Evolutionary conservation across 192 early-diverging fungal genomes (phyloP).

Genomic region (Glomus cerebriforme): DNA sequence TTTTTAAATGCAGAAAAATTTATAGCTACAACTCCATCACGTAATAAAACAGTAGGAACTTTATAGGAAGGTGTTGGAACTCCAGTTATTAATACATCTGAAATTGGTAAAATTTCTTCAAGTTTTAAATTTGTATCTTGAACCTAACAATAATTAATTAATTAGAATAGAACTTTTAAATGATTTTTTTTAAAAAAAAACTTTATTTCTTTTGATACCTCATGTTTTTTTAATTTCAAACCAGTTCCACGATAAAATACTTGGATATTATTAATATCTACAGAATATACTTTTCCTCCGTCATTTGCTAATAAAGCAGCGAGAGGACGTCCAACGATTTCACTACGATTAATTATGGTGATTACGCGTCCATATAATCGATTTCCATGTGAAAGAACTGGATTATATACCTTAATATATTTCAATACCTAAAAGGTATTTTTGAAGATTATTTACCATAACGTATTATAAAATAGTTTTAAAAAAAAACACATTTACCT

Average conservation of each 20-base stretch:
- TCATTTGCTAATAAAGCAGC: conserved; percentile 97
- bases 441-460: neutral
- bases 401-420: conserved; percentile 92
- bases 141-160: conserved; percentile 49
- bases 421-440: conserved; percentile 69
- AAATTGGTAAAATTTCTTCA: conserved; percentile 80
- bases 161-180: neutral
- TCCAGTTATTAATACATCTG: conserved; percentile 97
- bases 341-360: conserved; percentile 92
- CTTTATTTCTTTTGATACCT: conserved; percentile 34
- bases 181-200: neutral
- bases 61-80: conserved; percentile 90
- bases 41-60: conserved; percentile 78
- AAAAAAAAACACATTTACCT: conserved; percentile 57
- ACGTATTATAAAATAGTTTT: too few species aligned
- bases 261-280: conserved; percentile 89
- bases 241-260: conserved; percentile 69
- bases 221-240: conserved; percentile 66
- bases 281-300: conserved; percentile 95
- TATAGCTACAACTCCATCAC: conserved; percentile 95
- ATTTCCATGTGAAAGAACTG: conserved; percentile 87
- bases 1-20: conserved; percentile 98
- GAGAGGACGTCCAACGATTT: conserved; percentile 96
- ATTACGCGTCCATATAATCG: conserved; percentile 91
- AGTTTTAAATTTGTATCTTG: conserved; percentile 69